Evolutionary conservation across 202 grass and related monocot species (phyloP), one percentile per base, ranked within the genome.

Genomic region (Panicum hallii): DNA sequence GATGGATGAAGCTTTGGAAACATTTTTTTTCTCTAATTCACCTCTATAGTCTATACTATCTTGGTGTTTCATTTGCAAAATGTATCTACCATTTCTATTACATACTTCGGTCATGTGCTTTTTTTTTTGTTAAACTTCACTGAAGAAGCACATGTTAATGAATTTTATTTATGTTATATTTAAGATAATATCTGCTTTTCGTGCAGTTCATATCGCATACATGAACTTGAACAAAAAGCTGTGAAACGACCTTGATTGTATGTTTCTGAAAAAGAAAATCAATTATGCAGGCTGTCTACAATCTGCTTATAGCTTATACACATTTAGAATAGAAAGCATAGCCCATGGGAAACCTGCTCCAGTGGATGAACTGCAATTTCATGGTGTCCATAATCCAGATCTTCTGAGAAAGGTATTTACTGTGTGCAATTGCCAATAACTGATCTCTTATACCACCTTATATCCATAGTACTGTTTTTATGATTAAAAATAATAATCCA

Each of bases 331-430:
- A 81, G 88, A 84, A 75, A 90, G 85, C 79, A 90, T 83, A 90
- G 75, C 74, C 70, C 68, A 82, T 55, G 72, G 86, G 41, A 92
- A 95, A 81, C 84, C 90, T 57, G 85, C 88, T 78, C 88, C 93
- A 47, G 66, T 95, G 26, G 90, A 89, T 69, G 88, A 90, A 81
- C 80, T 95, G 19, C 93, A 92, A 57, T 85, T 95, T 92, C 93
- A 89, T 87, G 90, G 88, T 61, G 86, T 95, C 48, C 68, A 89
- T 17, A 82, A 85, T 56, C 88, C 86, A 76, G 79, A 77, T 82
- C 83, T 92, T 74, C 83, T 92, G 42, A 84, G 77, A 70, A 88
- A 69, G 88, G 93, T 95, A 81, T 72, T 49, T 61, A 17, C 11
- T 79, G 10, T 70, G 38, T 75, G 30, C 43, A 45, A 44, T 45